phyloP scores from a whole-genome alignment of 768 basidiomycete species.

The Suillus variegatus region DNA sequence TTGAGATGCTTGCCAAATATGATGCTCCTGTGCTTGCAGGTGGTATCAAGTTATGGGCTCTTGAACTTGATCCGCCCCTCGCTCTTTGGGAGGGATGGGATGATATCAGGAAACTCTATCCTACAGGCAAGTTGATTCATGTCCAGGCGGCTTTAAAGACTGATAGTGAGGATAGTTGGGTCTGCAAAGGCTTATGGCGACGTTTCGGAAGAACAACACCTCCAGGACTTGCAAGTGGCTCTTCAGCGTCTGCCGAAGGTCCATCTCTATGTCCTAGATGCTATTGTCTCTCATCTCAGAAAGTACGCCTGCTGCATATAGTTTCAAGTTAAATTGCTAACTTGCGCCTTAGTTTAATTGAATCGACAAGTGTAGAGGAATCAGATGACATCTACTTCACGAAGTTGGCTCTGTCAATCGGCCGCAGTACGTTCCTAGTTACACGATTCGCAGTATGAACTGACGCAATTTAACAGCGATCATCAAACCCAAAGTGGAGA shows the following conservation, averaged over 20 bases:
- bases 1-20: conserved; percentile 66
- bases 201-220: conserved; percentile 55
- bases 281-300: conserved; percentile 74
- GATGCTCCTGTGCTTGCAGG: conserved; percentile 88
- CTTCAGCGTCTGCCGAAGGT: conserved; percentile 75
- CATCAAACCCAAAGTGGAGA: conserved; percentile 80
- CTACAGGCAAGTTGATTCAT: conserved; percentile 44
- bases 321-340: conserved; percentile 2
- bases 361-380: conserved; percentile 69
- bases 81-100: conserved; percentile 90
- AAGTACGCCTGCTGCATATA: conserved; percentile 44
- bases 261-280: conserved; percentile 79
- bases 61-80: conserved; percentile 91
- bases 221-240: conserved; percentile 60
- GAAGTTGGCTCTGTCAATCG: conserved; percentile 86
- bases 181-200: conserved; percentile 57
- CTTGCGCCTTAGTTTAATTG: conserved; percentile 55
- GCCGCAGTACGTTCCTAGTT: conserved; percentile 62
- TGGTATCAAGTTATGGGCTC: conserved; percentile 82
- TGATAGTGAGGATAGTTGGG: conserved; percentile 44
- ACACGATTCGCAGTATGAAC: background rate
- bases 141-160: background rate
- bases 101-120: conserved; percentile 86
- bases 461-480: conserved; percentile 50
- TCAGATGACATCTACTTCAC: conserved; percentile 76